Base-by-base conservation (phyloP, 495 filamentous ascomycete genomes). In the Cudoniella acicularis region DNA sequence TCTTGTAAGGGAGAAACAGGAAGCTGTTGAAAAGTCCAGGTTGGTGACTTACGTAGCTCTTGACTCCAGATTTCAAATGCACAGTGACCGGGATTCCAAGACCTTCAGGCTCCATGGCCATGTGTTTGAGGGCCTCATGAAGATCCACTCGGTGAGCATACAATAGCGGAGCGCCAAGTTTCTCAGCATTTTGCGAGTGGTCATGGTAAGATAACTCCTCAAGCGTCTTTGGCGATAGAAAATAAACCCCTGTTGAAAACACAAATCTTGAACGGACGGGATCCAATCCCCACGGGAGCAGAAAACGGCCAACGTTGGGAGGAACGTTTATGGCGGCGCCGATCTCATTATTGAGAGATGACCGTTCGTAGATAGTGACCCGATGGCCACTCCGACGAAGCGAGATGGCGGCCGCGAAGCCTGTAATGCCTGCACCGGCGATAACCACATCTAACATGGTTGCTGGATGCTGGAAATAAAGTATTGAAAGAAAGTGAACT, bases 371-470 rank as follows among this genome's bases (percentile, higher is more conserved):
- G 8, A 86, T 63, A 54, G 79, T 70, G 0, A 86, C 80, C 30
- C 72, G 54, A 59, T 85, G 82, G 18, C 81, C 82, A 8, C 70
- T 69, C 1, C 72, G 72, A 52, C 77, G 74, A 13, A 83, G 69
- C 1, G 80, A 78, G 20, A 84, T 75, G 10, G 81, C 81, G n/a
- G 81, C 76, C n/a, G 74, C 75, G 2, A 86, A 68, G 11, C 83
- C 83, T 8, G 74, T 73, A 17, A 85, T 76, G 10, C 83, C 83
- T 16, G 81, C 83, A 18, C 83, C 83, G 49, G 82, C 75, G 46
- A 85, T 72, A 26, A 81, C 63, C 24, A 84, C 69, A 25, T 60
- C 41, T n/a, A n/a, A n/a, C 43, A 60, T 52, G 40, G 21, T 18
- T 24, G 17, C 10, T 4, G 52, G 42, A 26, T 30, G 26, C 6